Conservation (phyloP, 805 yeast genomes). For the Metschnikowia matae region DNA sequence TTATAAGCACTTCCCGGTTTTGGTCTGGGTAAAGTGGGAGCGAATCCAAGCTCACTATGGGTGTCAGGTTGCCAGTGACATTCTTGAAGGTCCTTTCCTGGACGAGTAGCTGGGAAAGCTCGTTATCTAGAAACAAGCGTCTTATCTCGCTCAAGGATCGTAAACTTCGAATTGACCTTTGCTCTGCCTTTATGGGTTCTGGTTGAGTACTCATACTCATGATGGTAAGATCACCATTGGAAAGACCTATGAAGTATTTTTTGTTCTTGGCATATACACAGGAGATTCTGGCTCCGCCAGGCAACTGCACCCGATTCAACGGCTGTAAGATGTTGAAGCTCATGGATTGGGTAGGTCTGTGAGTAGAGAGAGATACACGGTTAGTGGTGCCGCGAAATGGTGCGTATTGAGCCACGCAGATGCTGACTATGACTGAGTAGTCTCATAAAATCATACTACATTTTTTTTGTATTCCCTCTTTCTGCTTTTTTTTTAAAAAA, state of each 20-base stretch:
- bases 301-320: slow-evolving; percentile 29
- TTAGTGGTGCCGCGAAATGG: slow-evolving; percentile 1
- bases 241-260: slow-evolving; percentile 29
- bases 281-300: slow-evolving; percentile 21
- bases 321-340: slow-evolving; percentile 39
- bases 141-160: slow-evolving; percentile 26
- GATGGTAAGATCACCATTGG: slow-evolving; percentile 33
- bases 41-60: slow-evolving; percentile 18
- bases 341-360: slow-evolving; percentile 19
- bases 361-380: background rate
- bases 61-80: slow-evolving; percentile 15
- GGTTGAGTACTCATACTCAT: slow-evolving; percentile 18
- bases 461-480: background rate
- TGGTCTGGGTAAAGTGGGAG: slow-evolving; percentile 18
- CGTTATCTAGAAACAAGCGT: slow-evolving; percentile 20
- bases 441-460: background rate
- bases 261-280: slow-evolving; percentile 20
- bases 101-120: slow-evolving; percentile 14
- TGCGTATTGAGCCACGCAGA: background rate
- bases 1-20: slow-evolving; percentile 23
- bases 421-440: background rate
- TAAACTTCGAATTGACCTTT: slow-evolving; percentile 15
- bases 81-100: slow-evolving; percentile 22
- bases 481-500: background rate
- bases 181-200: slow-evolving; percentile 10